Percentiles rank a stretch among this genome's conserved stretches.
phyloP scores from a whole-genome alignment of 2,329 filamentous ascomycete genomes.

The Colletotrichum sp. region DNA sequence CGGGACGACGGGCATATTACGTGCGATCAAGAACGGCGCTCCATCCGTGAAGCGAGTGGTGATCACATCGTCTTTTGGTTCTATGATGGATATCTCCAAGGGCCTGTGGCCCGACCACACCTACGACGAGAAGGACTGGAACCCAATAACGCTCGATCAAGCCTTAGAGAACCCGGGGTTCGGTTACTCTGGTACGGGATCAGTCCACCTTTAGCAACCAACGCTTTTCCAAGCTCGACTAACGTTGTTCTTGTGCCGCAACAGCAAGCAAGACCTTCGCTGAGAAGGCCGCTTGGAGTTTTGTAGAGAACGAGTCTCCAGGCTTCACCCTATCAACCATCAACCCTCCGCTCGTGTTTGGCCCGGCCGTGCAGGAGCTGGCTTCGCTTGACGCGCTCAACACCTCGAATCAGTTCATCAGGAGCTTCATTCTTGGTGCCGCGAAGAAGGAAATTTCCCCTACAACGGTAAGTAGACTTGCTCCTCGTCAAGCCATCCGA shows the following conservation, averaged over 20 bases:
- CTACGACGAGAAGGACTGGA: conserved; percentile 57
- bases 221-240: conserved; percentile 43
- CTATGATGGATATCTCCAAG: conserved; percentile 44
- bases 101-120: conserved; percentile 40
- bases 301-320: conserved; percentile 45
- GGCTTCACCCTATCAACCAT: conserved; percentile 56
- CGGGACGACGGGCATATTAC: conserved; percentile 62
- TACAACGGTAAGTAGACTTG: neutral
- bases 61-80: conserved; percentile 52
- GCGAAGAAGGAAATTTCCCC: neutral
- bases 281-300: conserved; percentile 57
- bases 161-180: conserved; percentile 21
- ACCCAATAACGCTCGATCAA: conserved; percentile 52
- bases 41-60: conserved; percentile 71
- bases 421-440: neutral
- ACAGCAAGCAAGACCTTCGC: conserved; percentile 57
- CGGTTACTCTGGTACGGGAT: neutral
- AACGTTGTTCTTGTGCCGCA: conserved; percentile 30
- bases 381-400: conserved; percentile 50
- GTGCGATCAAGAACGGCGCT: conserved; percentile 60
- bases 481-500: neutral
- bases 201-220: neutral
- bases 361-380: conserved; percentile 56
- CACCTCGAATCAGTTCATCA: conserved; percentile 45
- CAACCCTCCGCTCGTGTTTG: conserved; percentile 59